Evolutionary conservation across 352 stramenopile genomes (phyloP).

Genomic region (Globisporangium parvum): DNA sequence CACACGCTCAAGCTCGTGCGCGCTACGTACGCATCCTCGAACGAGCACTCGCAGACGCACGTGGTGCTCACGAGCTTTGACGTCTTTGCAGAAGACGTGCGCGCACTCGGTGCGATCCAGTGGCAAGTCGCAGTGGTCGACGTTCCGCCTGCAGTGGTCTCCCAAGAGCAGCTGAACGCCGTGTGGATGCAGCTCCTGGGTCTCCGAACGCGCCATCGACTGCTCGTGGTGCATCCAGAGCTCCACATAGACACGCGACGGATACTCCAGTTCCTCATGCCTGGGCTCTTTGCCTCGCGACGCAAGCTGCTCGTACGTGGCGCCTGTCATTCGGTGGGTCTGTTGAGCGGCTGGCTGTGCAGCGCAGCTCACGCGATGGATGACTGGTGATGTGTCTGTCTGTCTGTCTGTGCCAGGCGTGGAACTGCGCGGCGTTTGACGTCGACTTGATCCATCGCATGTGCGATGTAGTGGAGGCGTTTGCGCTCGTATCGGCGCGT

Average conservation of each 20-base stretch:
- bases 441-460: conserved; percentile 34
- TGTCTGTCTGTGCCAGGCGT: conserved; percentile 24
- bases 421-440: conserved; percentile 58
- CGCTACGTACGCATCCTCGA: conserved; percentile 16
- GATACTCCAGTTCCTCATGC: conserved; percentile 63
- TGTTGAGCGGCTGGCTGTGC: conserved; percentile 1
- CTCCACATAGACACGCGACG: conserved; percentile 37
- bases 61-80: conserved; percentile 58
- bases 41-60: conserved; percentile 22
- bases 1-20: conserved; percentile 30
- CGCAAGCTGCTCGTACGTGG: conserved; percentile 63
- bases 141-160: conserved; percentile 16
- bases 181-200: conserved; percentile 51
- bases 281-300: conserved; percentile 59
- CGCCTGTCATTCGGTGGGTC: neutral
- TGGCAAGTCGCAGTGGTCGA: conserved; percentile 48
- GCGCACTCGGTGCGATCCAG: conserved; percentile 29
- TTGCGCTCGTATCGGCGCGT: conserved; percentile 25
- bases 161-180: conserved; percentile 18
- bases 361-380: neutral
- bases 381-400: neutral
- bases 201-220: conserved; percentile 55
- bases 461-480: conserved; percentile 32
- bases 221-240: conserved; percentile 37
- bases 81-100: conserved; percentile 44